Evolutionary conservation across 129 eudicot genomes (phyloP), one percentile per base, ranked within the genome.

Genomic region (Ambrosia artemisiifolia): DNA sequence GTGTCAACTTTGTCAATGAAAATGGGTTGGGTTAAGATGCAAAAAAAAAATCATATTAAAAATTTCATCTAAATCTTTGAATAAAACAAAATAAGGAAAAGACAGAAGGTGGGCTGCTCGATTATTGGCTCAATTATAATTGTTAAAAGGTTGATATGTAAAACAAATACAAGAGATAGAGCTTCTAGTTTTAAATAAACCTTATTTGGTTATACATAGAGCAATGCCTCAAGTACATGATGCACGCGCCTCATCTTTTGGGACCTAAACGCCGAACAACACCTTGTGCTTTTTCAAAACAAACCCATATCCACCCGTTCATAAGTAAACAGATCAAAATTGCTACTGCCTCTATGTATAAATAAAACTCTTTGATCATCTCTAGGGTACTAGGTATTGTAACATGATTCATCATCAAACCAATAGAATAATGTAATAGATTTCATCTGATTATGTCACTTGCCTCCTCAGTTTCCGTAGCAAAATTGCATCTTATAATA

Each of bases 381-480:
- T 53, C 16, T 14, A 53, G 53, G 53, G 24, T 17, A 51, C 7
- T 11, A 17, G 65, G 28, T 55, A 16, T 50, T 50, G 62, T 50
- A 50, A n/a, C 73, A 69, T 50, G 24, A 54, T 16, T 70, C 64
- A 68, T 53, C 48, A 17, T 10, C 11, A 50, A 70, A 53, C 34
- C 50, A 70, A 53, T 53, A 35, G 50, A 67, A 63, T 8, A 36
- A 18, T 63, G 68, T 24, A 63, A 34, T 19, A 65, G 2, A 5
- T 20, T 65, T 11, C 8, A 42, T 65, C 11, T 42, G 34, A 65
- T 40, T 3, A 20, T 42, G 34, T 11, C 34, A 42, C 70, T 65
- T 65, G 33, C n/a, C n/a, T n/a, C 35, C 51, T 43, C 16, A 38
- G 12, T 43, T 42, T 42, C 19, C 12, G 3, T 56, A 8, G 11